Evolutionary conservation across 1,284 basidiomycete genomes (phyloP).

Genomic region (Filobasidium uniguttulatum): DNA sequence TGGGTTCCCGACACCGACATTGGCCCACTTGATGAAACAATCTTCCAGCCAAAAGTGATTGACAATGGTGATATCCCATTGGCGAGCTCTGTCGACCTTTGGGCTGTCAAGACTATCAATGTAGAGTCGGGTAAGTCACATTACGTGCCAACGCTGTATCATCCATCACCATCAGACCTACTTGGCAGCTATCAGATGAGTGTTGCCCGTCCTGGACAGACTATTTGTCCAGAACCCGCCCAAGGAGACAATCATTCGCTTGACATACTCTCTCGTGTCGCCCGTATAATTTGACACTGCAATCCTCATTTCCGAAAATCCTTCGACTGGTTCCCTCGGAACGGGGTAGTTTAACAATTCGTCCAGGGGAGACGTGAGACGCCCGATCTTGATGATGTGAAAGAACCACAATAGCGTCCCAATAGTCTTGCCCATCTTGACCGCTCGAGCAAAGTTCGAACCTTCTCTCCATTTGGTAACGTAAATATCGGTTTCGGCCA

Average conservation of each 20-base stretch:
- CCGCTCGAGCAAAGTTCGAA: slow-evolving; percentile 54
- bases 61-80: slow-evolving; percentile 71
- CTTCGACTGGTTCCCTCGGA: slow-evolving; percentile 38
- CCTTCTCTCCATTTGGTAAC: slow-evolving; percentile 56
- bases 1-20: slow-evolving; percentile 9
- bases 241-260: slow-evolving; percentile 60
- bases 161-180: slow-evolving; percentile 36
- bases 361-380: slow-evolving; percentile 52
- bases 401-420: slow-evolving; percentile 71
- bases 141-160: neutral
- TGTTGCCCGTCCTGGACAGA: slow-evolving; percentile 48
- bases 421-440: slow-evolving; percentile 48
- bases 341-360: slow-evolving; percentile 49
- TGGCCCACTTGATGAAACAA: slow-evolving; percentile 61
- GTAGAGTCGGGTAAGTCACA: neutral
- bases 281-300: slow-evolving; percentile 81
- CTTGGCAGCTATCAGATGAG: slow-evolving; percentile 68
- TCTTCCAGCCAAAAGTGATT: slow-evolving; percentile 84
- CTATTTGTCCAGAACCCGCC: slow-evolving; percentile 71
- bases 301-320: slow-evolving; percentile 45
- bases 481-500: slow-evolving; percentile 48
- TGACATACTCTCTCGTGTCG: slow-evolving; percentile 66
- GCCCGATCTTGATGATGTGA: slow-evolving; percentile 52
- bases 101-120: slow-evolving; percentile 49
- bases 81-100: slow-evolving; percentile 56